Evolutionary conservation across 179 eudicot genomes (phyloP).

Genomic region (Beta lomatogona): DNA sequence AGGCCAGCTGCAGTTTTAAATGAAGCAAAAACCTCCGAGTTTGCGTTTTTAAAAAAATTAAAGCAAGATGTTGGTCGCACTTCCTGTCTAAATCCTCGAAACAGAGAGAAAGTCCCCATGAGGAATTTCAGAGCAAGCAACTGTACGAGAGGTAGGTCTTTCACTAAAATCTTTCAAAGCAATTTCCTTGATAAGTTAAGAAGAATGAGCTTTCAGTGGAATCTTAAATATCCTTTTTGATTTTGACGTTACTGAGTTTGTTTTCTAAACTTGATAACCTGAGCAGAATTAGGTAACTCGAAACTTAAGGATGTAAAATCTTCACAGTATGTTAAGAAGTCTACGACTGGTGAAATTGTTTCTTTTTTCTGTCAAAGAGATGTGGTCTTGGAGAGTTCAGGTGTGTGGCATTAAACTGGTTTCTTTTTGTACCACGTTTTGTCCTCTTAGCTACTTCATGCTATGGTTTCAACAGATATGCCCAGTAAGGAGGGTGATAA

Average conservation of each 20-base stretch:
- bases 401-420: constrained; percentile 30
- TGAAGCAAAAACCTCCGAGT: constrained; percentile 80
- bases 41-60: constrained; percentile 66
- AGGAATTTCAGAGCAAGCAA: constrained; percentile 31
- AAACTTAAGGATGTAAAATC: constrained; percentile 28
- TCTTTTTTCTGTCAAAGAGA: constrained; percentile 33
- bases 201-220: background rate
- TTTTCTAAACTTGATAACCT: background rate
- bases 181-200: background rate
- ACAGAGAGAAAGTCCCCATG: constrained; percentile 26
- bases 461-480: constrained; percentile 19
- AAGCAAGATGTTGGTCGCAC: constrained; percentile 45
- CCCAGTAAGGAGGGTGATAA: constrained; percentile 17
- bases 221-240: background rate
- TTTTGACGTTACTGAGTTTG: constrained; percentile 8
- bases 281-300: constrained; percentile 37
- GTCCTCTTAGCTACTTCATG: background rate
- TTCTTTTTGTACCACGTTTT: background rate
- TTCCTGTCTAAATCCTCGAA: constrained; percentile 18
- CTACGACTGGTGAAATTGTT: constrained; percentile 20
- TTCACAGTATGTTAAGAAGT: constrained; percentile 32
- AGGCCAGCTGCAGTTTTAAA: constrained; percentile 25
- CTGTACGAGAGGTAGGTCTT: constrained; percentile 38
- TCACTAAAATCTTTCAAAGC: constrained; percentile 5
- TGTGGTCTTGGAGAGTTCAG: constrained; percentile 34